Base-by-base conservation (phyloP, 768 basidiomycete species). In the Suillus luteus region DNA sequence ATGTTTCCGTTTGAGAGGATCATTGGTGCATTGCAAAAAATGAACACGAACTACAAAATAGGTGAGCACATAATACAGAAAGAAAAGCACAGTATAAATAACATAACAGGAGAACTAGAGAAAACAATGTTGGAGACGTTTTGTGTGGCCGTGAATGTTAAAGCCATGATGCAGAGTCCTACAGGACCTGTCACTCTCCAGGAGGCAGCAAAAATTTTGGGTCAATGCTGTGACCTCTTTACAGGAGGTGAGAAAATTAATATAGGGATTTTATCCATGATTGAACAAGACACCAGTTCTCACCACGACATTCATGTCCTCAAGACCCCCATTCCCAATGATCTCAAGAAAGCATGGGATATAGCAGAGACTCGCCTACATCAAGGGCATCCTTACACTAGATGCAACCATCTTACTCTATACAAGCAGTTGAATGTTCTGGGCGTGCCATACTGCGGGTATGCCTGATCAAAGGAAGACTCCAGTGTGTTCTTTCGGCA, bases 1-100 rank as follows among this genome's bases (percentile, higher is more conserved):
- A 71, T 73, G 49, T 78, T 77, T 61, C 70, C 71, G 1, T 75
- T 76, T 41, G 71, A 78, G 61, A n/a, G 70, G 3, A 60, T 71
- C 11, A 76, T 72, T 12, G 70, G 76, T 1, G 58, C 55, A 5
- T 27, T 76, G 22, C 72, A 76, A 49, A 58, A 66, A 3, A 60
- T 67, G 7, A 64, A 62, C 11, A 75, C 70, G 7, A 71, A 73
- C 55, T 11, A 60, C 24, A n/a, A n/a, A n/a, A n/a, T n/a, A n/a
- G n/a, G n/a, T n/a, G n/a, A n/a, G n/a, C n/a, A n/a, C n/a, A n/a
- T n/a, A n/a, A n/a, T n/a, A n/a, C n/a, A n/a, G n/a, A n/a, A n/a
- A n/a, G n/a, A n/a, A n/a, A n/a, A n/a, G n/a, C n/a, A n/a, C n/a
- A n/a, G n/a, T n/a, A n/a, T n/a, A n/a, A n/a, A n/a, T n/a, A n/a